Percentiles rank a stretch among this genome's conserved stretches.
Conservation (phyloP, 192 early-diverging fungal genomes). For the Podila verticillata region DNA sequence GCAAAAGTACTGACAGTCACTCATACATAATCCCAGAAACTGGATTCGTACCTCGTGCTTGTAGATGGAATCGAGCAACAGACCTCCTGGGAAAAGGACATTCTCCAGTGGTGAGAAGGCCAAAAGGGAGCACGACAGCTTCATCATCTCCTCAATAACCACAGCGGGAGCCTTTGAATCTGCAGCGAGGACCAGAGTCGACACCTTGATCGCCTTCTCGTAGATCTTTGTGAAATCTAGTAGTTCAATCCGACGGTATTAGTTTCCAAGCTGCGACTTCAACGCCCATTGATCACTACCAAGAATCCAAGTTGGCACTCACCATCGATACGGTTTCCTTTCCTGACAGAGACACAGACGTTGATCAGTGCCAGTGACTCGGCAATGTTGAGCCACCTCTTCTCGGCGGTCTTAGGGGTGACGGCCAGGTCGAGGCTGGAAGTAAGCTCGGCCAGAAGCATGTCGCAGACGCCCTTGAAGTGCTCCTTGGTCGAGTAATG, state of each 20-base stretch:
- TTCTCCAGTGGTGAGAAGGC: slow-evolving; percentile 50
- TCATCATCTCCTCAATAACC: slow-evolving; percentile 44
- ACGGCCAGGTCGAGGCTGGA: slow-evolving; percentile 16
- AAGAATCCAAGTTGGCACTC: not conserved
- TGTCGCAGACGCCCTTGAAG: slow-evolving; percentile 56
- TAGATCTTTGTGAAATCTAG: slow-evolving; percentile 60
- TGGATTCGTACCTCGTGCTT: slow-evolving; percentile 48
- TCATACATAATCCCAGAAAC: too few relatives aligned
- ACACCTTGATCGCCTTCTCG: slow-evolving; percentile 45
- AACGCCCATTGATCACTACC: not conserved
- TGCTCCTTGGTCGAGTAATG: slow-evolving; percentile 61
- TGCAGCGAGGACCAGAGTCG: slow-evolving; percentile 40
- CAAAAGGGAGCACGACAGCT: slow-evolving; percentile 26
- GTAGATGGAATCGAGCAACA: slow-evolving; percentile 59
- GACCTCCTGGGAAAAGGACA: slow-evolving; percentile 58
- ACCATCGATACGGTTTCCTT: slow-evolving; percentile 63
- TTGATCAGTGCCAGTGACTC: slow-evolving; percentile 54
- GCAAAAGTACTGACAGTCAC: too few relatives aligned
- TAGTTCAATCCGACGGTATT: not conserved
- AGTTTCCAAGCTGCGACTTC: not conserved
- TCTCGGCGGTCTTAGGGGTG: slow-evolving; percentile 15
- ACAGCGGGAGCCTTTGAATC: slow-evolving; percentile 19
- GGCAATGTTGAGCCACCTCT: slow-evolving; percentile 50
- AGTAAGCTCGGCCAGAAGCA: slow-evolving; percentile 54
- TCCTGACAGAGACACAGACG: slow-evolving; percentile 62